These are phyloP conservation scores for Fragilaria crotonensis DNA, from an alignment of 108 stramenopile genomes.

Conservation along the genomic window DNA sequence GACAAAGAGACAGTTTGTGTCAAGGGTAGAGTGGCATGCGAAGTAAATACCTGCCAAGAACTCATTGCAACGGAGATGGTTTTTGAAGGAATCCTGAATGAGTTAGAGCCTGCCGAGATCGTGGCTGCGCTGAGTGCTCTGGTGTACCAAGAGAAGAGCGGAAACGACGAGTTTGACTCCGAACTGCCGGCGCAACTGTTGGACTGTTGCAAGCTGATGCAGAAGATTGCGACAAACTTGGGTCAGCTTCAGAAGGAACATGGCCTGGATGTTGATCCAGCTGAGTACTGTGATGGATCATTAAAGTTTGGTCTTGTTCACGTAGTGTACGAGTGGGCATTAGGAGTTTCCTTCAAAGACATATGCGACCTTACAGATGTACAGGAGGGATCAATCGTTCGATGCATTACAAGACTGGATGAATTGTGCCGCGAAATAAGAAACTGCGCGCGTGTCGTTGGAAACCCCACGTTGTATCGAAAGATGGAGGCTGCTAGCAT, in stretches of 20 bases:
- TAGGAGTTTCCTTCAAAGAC: constrained; percentile 89
- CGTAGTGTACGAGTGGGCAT: constrained; percentile 97
- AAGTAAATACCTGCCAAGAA: constrained; percentile 92
- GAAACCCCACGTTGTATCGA: constrained; percentile 89
- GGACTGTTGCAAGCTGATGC: constrained; percentile 63
- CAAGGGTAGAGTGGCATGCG: constrained; percentile 95
- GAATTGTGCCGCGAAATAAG: constrained; percentile 96
- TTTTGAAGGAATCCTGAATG: constrained; percentile 91
- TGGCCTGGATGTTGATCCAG: constrained; percentile 77
- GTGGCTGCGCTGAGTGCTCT: constrained; percentile 89
- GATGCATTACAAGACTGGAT: constrained; percentile 93
- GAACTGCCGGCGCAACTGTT: constrained; percentile 71
- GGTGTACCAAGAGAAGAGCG: constrained; percentile 88
- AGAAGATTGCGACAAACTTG: constrained; percentile 62
- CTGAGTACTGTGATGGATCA: constrained; percentile 62
- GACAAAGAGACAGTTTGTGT: constrained; percentile 81
- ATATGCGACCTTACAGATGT: constrained; percentile 86
- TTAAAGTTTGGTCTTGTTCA: constrained; percentile 95
- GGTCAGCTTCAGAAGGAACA: constrained; percentile 75
- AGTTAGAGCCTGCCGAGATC: constrained; percentile 91
- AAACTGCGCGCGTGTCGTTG: constrained; percentile 92
- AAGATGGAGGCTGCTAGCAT: constrained; percentile 94
- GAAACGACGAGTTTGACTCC: constrained; percentile 46
- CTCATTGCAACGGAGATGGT: constrained; percentile 96
- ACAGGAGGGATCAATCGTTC: constrained; percentile 90